These are phyloP conservation scores for Fragaria iinumae DNA, from an alignment of 306 rosid species.

Conservation along the genomic window DNA sequence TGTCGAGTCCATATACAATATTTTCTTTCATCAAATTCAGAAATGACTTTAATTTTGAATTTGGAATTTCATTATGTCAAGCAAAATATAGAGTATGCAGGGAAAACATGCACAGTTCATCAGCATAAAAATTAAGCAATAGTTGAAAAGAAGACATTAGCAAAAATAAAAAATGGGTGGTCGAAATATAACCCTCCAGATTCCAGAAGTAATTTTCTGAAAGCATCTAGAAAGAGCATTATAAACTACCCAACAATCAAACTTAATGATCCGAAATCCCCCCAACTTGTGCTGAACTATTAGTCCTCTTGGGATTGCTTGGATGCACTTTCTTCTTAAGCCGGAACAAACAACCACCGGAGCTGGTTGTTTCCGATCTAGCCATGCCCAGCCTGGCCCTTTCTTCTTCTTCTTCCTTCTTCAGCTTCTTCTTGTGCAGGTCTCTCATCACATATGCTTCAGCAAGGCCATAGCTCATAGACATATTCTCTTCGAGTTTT, in stretches of 20 bases:
- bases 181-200: background rate
- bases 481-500: constrained; percentile 12
- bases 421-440: constrained; percentile 44
- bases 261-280: constrained; percentile 2
- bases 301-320: background rate
- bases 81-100: background rate
- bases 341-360: constrained; percentile 40
- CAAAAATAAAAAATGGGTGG: too few species aligned
- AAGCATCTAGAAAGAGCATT: background rate
- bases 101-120: background rate
- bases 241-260: background rate
- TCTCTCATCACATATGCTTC: constrained; percentile 43
- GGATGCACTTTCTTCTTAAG: constrained; percentile 27
- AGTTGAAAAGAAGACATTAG: too few species aligned
- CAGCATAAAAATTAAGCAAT: background rate
- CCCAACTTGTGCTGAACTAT: background rate
- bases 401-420: constrained; percentile 24
- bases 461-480: constrained; percentile 32
- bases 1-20: too few species aligned
- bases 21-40: too few species aligned
- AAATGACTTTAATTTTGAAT: too few species aligned
- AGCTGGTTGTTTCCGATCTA: background rate
- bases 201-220: background rate
- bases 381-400: constrained; percentile 10
- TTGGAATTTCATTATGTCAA: background rate